Evolutionary conservation across 2,329 filamentous ascomycete species (phyloP), one percentile per base, ranked within the genome.

Genomic region (Colletotrichum eremochloae): DNA sequence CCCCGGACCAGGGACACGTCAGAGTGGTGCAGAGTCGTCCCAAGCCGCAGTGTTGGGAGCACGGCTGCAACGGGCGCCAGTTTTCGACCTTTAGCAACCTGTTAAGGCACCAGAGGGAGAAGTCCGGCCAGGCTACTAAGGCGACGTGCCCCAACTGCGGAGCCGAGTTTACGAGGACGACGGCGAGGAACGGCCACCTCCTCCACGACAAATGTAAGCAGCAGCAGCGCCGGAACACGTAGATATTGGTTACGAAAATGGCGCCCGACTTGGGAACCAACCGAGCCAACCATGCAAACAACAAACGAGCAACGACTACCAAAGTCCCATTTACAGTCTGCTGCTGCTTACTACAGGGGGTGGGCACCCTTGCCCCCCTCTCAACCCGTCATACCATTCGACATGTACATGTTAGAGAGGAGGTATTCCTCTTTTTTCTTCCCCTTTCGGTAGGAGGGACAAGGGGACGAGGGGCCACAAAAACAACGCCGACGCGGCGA

Each of bases 51-150:
- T 98, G 96, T 82, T 98, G 94, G 94, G 96, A 98, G 73, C 96
- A 98, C 79, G 96, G 95, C 14, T 98, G 96, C 86, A 97, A 98
- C 78, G 96, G 96, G 29, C 91, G 95, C 40, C 94, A 97, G 78
- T 98, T 98, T 79, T 97, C 94, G 24, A 98, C 96, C 4, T 98
- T 98, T 80, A 97, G 95, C 88, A 98, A 98, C 80, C 88, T 98
- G 4, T 86, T 98, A 48, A 89, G 96, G 74, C 96, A 98, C 81
- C 95, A 98, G 82, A 90, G 96, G 55, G 96, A 98, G 82, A 98
- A 97, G 81, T 97, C 94, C 0, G 96, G 96, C 36, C 95, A 95
- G 64, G 94, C 95, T 14, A 87, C 93, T 40, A 98, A 98, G 84
- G 94, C 94, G 3, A 91, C 92, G 62, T 98, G 96, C 79, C 95